phyloP scores from a whole-genome alignment of 768 basidiomycete species.

The Lactarius akahatsu region DNA sequence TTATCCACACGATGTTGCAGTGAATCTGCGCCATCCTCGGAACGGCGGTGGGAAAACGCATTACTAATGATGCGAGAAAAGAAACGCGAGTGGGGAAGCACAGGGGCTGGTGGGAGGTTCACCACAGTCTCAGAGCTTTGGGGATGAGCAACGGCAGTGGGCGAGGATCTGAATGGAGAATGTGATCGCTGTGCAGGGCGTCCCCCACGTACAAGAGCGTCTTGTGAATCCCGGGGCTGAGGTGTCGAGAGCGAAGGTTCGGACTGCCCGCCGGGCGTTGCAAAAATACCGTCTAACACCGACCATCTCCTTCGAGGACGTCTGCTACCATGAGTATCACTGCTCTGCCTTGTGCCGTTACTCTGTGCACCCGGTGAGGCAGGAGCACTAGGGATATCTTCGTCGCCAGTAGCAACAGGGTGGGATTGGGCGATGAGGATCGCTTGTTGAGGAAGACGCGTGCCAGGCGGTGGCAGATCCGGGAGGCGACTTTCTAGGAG shows the following conservation, averaged over 20 bases:
- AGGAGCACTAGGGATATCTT: constrained; percentile 45
- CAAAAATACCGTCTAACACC: constrained; percentile 52
- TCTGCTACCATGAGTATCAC: constrained; percentile 34
- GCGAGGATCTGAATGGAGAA: constrained; percentile 3
- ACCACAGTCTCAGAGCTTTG: background rate
- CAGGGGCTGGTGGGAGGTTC: constrained; percentile 35
- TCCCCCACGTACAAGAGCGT: constrained; percentile 3
- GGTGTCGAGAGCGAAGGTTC: background rate
- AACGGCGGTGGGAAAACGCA: constrained; percentile 58
- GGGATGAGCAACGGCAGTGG: constrained; percentile 4
- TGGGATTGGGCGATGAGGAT: constrained; percentile 56
- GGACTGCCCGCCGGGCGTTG: constrained; percentile 32
- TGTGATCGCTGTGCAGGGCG: constrained; percentile 6
- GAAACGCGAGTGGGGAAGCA: constrained; percentile 56
- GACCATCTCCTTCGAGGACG: constrained; percentile 72
- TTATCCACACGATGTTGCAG: constrained; percentile 39
- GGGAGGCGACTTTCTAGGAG: constrained; percentile 79
- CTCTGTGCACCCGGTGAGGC: constrained; percentile 46
- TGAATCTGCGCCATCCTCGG: constrained; percentile 51
- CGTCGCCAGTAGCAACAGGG: constrained; percentile 41
- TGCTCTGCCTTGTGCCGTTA: constrained; percentile 25
- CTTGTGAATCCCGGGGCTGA: constrained; percentile 11
- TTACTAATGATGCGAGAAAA: constrained; percentile 68
- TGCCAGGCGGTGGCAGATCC: constrained; percentile 67
- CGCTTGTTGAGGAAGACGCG: constrained; percentile 63